Evolutionary conservation across 208 protist species (phyloP), one percentile per base, ranked within the genome.

Genomic region (Trypanosoma boissoni): DNA sequence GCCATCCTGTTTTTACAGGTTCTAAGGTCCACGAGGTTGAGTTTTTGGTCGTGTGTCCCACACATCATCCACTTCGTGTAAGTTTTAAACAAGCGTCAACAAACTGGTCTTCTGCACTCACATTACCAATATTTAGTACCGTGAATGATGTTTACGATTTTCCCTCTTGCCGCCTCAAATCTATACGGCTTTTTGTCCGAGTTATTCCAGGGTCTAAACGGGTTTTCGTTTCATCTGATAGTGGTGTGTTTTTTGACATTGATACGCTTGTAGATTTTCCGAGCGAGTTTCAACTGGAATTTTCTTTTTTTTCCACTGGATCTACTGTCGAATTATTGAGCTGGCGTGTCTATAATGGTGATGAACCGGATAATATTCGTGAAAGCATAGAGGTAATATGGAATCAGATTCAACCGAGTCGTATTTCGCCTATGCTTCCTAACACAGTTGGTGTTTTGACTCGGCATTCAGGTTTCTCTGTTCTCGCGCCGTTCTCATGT

Each of bases 11-110:
- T 42, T 74, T 91, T 54, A 66, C 61, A 4, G 50, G 54, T 6
- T 24, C 42, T 23, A 77, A 84, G 48, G 51, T 71, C 18, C 84
- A 91, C 56, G 55, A 77, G n/a, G 64, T 91, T 27, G 55, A 79
- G 23, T 42, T 91, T 49, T 66, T 61, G 14, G 53, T 91, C 53
- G 24, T 76, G 23, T 82, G 59, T 16, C 74, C 77, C 5, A 63
- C 42, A 23, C 44, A 49, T 8, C 29, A 55, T 24, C 68, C 78
- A 0, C 54, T 86, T 5, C 48, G 74, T 21, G 50, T 91, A 36
- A 64, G 43, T 10, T 68, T 91, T 36, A 72, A 84, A 50, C 53
- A 77, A 49, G 7, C 42, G 23, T 18, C 50, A 36, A 59, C 60
- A 42, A 56, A 37, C 43, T 65, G 68, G 59, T 29, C 28, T 39